Evolutionary conservation across 441 rosid species (phyloP), one percentile per base, ranked within the genome.

Genomic region (Breynia disticha): DNA sequence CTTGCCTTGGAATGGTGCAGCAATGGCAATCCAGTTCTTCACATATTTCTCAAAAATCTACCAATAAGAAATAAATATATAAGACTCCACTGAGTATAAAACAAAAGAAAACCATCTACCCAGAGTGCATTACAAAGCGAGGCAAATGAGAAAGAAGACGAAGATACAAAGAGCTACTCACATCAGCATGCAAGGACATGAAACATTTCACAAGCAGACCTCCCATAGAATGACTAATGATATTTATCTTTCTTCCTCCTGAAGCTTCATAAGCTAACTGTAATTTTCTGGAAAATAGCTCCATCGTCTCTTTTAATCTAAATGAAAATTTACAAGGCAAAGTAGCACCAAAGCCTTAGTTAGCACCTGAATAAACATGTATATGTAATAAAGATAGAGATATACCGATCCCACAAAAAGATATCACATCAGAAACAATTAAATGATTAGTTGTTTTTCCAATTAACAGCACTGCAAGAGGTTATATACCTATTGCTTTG

Each of bases 141-240:
- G n/a, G n/a, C n/a, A n/a, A n/a, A 24, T 3, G 32, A 24, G 45
- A 51, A 42, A 14, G 28, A 54, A 24, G 19, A 59, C 50, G 54
- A 47, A 39, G 44, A 57, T 4, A 56, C n/a, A 37, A 19, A 28
- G 7, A 10, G 61, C 55, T 10, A 6, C 46, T 74, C 86, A 88
- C 98, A 77, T 91, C 90, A 66, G 67, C 57, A 21, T 75, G 95
- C 57, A 86, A 81, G 66, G 77, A 61, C 95, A 88, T 82, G 81
- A 91, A 91, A 76, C 97, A 91, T 68, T 91, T 91, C 72, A 88
- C 83, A 24, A 88, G 72, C 51, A 91, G 72, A 43, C 98, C 98
- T 14, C 98, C 98, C 98, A 91, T 91, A 17, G 97, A 91, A 75
- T 91, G 98, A 74, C 84, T 84, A 15, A 88, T 81, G 46, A 91